Evolutionary conservation across 2,329 filamentous ascomycete species (phyloP), one percentile per base, ranked within the genome.

Genomic region (Epichloe festucae): DNA sequence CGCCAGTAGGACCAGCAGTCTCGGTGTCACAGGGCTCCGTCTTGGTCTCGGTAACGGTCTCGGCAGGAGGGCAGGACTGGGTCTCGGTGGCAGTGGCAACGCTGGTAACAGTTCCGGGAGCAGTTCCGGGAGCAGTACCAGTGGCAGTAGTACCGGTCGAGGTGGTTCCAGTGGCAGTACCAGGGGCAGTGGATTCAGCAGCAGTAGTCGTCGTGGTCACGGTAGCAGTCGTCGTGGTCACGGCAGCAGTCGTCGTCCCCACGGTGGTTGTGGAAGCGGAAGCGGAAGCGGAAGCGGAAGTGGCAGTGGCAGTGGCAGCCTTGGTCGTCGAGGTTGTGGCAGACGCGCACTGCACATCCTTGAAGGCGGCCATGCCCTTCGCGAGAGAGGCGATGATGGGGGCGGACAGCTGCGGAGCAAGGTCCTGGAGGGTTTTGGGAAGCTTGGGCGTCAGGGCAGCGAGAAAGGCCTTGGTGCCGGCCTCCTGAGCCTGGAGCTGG

Each of bases 271-370:
- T 14, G 3, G 49, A 31, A 5, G 17, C 10, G 11, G 35, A 23
- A n/a, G 31, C 17, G 19, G n/a, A 15, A 19, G 21, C 3, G 19
- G 19, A 3, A 15, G 31, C 10, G 21, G 21, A 1, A 23, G 21
- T 5, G 21, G 21, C 21, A 23, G n/a, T 35, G 34, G 4, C 8
- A 27, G 47, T 41, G 19, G 46, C 6, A 15, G 31, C 23, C 14
- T 5, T 1, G n/a, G 23, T 3, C 19, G 38, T 21, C 11, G 47
- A 35, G 1, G 27, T 11, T 7, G 46, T 44, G 23, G 44, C 34
- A 10, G 17, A 11, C 8, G 49, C 15, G 35, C 49, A 51, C 49
- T 27, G 39, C 35, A 52, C 46, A 34, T 46, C 51, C 41, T 49
- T 15, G 40, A 49, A 52, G 17, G 45, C 50, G 15, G 50, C 45